Conservation (phyloP, 1,139 yeast species). For the Debaryomyces coudertii region DNA sequence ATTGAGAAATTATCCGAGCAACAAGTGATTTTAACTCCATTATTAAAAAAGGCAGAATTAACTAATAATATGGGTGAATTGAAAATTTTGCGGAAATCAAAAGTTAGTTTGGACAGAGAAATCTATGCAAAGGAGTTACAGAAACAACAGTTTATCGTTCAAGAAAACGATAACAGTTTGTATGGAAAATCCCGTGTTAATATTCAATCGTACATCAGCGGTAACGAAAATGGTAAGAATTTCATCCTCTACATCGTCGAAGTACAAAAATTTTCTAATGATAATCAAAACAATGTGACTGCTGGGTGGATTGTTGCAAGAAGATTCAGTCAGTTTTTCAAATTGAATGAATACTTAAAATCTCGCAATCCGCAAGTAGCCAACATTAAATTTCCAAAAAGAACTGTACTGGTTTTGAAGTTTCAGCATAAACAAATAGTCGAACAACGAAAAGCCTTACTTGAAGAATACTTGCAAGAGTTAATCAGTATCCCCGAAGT, state of each 20-base stretch:
- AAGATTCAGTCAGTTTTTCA: conserved; percentile 81
- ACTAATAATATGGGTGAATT: conserved; percentile 75
- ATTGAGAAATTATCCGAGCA: conserved; percentile 68
- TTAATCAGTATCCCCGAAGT: conserved; percentile 66
- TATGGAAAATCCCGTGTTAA: conserved; percentile 68
- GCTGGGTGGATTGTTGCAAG: conserved; percentile 93
- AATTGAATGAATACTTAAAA: conserved; percentile 67
- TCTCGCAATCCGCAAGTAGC: conserved; percentile 54
- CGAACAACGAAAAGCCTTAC: conserved; percentile 63
- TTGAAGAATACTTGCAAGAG: conserved; percentile 64
- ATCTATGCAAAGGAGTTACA: conserved; percentile 71
- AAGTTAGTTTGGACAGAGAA: conserved; percentile 66
- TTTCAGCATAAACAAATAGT: conserved; percentile 63
- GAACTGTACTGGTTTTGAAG: conserved; percentile 63
- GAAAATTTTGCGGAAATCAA: conserved; percentile 68
- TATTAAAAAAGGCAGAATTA: conserved; percentile 77
- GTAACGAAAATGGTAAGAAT: conserved; percentile 58
- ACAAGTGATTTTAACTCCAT: conserved; percentile 61
- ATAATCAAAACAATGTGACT: conserved; percentile 48
- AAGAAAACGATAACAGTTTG: conserved; percentile 78
- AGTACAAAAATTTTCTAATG: conserved; percentile 58
- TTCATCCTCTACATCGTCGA: conserved; percentile 75
- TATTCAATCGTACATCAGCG: conserved; percentile 69
- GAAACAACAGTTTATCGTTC: conserved; percentile 79
- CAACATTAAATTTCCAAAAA: conserved; percentile 61